Conservation (phyloP, 2,329 filamentous ascomycete species). For the Ceratocystis lukuohia region DNA sequence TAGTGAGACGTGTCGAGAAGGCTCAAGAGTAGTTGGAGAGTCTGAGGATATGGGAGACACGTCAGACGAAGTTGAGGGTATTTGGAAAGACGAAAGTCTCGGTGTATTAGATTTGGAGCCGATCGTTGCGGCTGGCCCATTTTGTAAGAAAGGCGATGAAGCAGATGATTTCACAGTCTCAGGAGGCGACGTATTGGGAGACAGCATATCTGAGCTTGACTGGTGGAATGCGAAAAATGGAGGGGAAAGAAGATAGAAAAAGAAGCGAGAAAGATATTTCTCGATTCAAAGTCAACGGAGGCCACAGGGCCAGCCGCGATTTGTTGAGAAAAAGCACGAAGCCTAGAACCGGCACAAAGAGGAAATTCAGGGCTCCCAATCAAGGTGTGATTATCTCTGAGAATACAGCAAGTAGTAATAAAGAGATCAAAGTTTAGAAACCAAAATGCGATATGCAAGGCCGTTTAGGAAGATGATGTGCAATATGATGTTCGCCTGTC, state of each 20-base stretch:
- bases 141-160: background rate
- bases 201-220: background rate
- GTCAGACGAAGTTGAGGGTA: background rate
- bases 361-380: background rate
- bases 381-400: background rate
- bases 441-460: background rate
- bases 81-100: background rate
- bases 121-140: background rate
- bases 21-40: background rate
- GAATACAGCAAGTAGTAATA: background rate
- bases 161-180: constrained; percentile 5
- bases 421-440: background rate
- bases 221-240: background rate
- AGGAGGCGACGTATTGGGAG: background rate
- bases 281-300: constrained; percentile 1
- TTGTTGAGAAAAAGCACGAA: background rate
- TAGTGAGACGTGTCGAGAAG: background rate
- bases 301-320: constrained; percentile 10
- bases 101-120: background rate
- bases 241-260: background rate
- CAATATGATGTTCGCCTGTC: background rate
- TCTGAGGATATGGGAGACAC: background rate
- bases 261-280: background rate
- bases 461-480: constrained; percentile 3
- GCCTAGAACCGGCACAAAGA: background rate